Base-by-base conservation (phyloP, 495 filamentous ascomycete genomes). In the Podospora pseudopauciseta region DNA sequence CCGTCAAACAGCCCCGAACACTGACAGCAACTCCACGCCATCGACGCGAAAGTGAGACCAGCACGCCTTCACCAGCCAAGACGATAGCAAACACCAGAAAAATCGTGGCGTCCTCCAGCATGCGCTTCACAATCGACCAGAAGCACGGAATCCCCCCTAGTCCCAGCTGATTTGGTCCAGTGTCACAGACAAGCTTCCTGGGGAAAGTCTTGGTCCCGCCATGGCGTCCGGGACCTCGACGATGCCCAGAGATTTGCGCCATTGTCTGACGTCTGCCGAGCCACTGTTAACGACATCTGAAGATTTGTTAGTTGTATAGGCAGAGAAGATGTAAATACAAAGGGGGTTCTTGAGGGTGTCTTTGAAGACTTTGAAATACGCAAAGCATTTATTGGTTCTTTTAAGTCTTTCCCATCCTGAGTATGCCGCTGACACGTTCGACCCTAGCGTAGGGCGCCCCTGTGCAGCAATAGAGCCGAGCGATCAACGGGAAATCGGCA, bases 161-260 rank as follows among this genome's bases (percentile, higher is more conserved):
- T 34, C 9, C 32, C 56, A 39, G 32, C 23, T 61, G 55, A 60
- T 67, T 67, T 57, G 64, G 64, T 68, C 68, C 64, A 64, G 18
- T 26, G 18, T 49, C 20, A 32, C 30, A 58, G 57, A 64, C 65
- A 67, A 65, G 69, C 56, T 62, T 70, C 57, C 58, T 65, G 65
- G 71, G 63, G 63, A 65, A 49, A 39, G 63, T 67, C 72, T 70
- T 74, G 67, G 68, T 63, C 23, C 49, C 54, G 63, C 67, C 49
- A 28, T 67, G 65, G 67, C 65, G 59, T n/a, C 56, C 64, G 66
- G 68, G 20, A 68, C 63, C 58, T 13, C 15, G 56, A 49, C 60
- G 62, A 61, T 67, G 70, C 72, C 67, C 72, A 74, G 72, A 74
- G 67, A 68, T 67, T 60, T 27, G 32, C 16, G 54, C 32, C 44